A percentile compares a stretch with the other conserved stretches of the same genome.
Conservation (phyloP, 2,329 filamentous ascomycete species). For the Cryoendolithus antarcticus region DNA sequence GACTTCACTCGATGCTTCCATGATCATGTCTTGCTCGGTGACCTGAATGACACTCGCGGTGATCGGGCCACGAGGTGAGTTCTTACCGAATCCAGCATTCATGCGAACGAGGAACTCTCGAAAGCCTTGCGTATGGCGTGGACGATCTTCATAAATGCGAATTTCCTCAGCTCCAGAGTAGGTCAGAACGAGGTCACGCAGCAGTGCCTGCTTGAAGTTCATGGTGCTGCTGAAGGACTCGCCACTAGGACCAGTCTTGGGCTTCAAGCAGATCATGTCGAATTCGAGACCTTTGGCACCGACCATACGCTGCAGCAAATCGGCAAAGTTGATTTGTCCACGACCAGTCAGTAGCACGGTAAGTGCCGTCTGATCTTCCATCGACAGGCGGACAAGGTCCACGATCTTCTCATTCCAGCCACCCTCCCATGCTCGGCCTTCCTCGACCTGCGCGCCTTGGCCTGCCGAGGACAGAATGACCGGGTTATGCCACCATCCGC, state of each 20-base stretch:
- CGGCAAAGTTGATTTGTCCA: constrained; percentile 61
- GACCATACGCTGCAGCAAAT: constrained; percentile 71
- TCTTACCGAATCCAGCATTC: constrained; percentile 39
- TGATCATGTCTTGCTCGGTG: constrained; percentile 56
- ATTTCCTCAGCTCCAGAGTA: constrained; percentile 77
- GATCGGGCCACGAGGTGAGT: constrained; percentile 51
- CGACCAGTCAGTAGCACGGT: constrained; percentile 81
- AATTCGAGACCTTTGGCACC: constrained; percentile 69
- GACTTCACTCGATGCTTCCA: constrained; percentile 69
- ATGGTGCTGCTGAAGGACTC: constrained; percentile 74
- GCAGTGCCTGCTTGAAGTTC: constrained; percentile 80
- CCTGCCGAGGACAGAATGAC: constrained; percentile 78
- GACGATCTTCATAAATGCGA: constrained; percentile 52
- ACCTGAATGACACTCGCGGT: constrained; percentile 76
- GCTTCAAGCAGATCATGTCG: constrained; percentile 81
- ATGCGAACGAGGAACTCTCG: constrained; percentile 70
- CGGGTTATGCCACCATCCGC: constrained; percentile 95
- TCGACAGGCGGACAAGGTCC: constrained; percentile 65
- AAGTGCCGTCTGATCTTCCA: constrained; percentile 71
- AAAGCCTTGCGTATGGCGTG: constrained; percentile 64
- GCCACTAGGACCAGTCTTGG: constrained; percentile 64
- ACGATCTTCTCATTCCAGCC: constrained; percentile 94
- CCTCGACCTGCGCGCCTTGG: constrained; percentile 68
- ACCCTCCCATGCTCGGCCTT: constrained; percentile 71
- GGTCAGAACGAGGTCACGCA: constrained; percentile 71